Evolutionary conservation across 2,329 filamentous ascomycete species (phyloP), one percentile per base, ranked within the genome.

Genomic region (Trichophyton schoenleinii): DNA sequence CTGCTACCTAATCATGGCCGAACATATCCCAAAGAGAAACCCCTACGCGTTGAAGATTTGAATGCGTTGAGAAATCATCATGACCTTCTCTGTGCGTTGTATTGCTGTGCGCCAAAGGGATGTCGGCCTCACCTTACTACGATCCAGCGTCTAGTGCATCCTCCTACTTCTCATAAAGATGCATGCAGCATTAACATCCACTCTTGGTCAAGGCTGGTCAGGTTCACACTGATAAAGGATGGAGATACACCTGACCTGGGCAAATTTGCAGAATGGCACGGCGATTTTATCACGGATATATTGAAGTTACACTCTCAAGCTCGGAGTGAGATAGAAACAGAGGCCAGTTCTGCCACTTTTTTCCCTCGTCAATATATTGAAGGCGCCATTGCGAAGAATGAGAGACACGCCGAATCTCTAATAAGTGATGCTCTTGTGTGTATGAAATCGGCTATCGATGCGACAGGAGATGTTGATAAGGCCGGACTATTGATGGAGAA

Each of bases 1-100:
- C 75, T 81, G 25, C 75, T 84, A 36, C 83, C 83, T 2, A 85
- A 84, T 61, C 82, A 85, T 67, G 81, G 80, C 3, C 79, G 82
- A n/a, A 78, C 73, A 4, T 83, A 83, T 68, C 81, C 78, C 1
- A 85, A 84, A 67, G 83, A 85, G 31, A 73, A 80, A 62, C 71
- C 76, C 3, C 68, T 85, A 13, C 75, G 74, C 34, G 75, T 79
- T 60, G 75, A 78, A 61, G 82, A 82, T 64, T 71, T 85, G 11
- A 78, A 81, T 59, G 81, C 83, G 1, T 71, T 85, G 53, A 78
- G 81, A 57, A 86, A 85, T 65, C 82, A 86, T 62, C 82, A 84
- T 64, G 82, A 85, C 66, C 73, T 86, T 15, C 74, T 86, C 0
- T 82, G 79, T 60, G 82, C 80, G 2, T 72, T 86, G 13, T 85